These are phyloP conservation scores for Zasmidium cellare DNA, from an alignment of 2,329 filamentous ascomycete genomes.

Conservation along the genomic window DNA sequence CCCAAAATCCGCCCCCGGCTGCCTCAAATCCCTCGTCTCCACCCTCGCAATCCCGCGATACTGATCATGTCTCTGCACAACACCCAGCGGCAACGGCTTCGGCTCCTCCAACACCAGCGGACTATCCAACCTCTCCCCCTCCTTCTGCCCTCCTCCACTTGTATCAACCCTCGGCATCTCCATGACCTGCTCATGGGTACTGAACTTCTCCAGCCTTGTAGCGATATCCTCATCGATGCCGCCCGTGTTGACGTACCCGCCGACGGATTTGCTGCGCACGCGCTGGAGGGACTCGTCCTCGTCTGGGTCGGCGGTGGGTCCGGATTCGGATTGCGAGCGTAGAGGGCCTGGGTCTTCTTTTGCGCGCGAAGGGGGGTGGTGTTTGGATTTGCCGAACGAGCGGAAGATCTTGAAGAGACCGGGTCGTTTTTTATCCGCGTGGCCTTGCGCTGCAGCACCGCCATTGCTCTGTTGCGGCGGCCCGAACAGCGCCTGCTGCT, in stretches of 20 bases:
- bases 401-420: constrained; percentile 30
- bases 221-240: constrained; percentile 14
- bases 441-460: not conserved
- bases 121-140: constrained; percentile 22
- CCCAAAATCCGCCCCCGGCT: constrained; percentile 16
- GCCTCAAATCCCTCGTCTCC: constrained; percentile 41
- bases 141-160: constrained; percentile 3
- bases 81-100: constrained; percentile 32
- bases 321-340: constrained; percentile 29
- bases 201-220: constrained; percentile 19
- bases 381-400: constrained; percentile 24
- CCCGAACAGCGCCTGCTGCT: constrained; percentile 10
- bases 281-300: constrained; percentile 5
- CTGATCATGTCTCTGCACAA: constrained; percentile 45
- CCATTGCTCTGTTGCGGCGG: constrained; percentile 1
- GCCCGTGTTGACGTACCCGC: constrained; percentile 11
- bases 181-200: constrained; percentile 11
- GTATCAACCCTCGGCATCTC: constrained; percentile 5
- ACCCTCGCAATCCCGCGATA: constrained; percentile 35
- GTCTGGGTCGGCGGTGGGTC: not conserved
- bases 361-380: constrained; percentile 7
- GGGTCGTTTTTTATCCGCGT: constrained; percentile 25
- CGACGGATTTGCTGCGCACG: constrained; percentile 25
- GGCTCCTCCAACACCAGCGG: constrained; percentile 29
- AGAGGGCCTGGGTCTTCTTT: constrained; percentile 23